These are phyloP conservation scores for Beauveria sp. DNA, from an alignment of 2,329 filamentous ascomycete species.

Conservation along the genomic window DNA sequence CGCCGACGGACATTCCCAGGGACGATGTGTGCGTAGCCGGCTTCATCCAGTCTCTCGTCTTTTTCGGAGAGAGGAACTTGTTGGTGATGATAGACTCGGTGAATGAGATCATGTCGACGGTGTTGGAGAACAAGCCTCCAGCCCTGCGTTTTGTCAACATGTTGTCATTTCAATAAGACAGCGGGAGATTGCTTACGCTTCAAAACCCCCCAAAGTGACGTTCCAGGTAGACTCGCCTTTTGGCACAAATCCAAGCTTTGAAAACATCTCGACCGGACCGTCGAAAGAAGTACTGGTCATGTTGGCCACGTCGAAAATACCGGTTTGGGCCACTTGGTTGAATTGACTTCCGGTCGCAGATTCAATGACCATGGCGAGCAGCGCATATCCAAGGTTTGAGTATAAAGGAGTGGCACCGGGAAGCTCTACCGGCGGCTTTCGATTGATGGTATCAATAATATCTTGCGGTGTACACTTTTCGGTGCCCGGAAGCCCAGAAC, in stretches of 20 bases:
- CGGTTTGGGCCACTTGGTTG: conserved; percentile 28
- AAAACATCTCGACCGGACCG: conserved; percentile 21
- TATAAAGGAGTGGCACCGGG: conserved; percentile 40
- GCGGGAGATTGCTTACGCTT: conserved; percentile 21
- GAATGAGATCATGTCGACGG: conserved; percentile 33
- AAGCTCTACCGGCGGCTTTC: conserved; percentile 29
- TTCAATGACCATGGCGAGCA: conserved; percentile 39
- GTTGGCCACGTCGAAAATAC: conserved; percentile 33
- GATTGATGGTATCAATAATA: conserved; percentile 20
- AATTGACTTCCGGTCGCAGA: conserved; percentile 32
- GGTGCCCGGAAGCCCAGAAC: conserved; percentile 28
- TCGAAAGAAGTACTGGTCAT: conserved; percentile 33
- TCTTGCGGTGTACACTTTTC: conserved; percentile 23
- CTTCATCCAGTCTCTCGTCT: conserved; percentile 39
- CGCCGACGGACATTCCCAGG: conserved; percentile 31
- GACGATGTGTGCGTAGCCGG: conserved; percentile 30
- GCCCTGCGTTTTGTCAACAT: conserved; percentile 18
- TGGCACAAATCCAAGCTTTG: conserved; percentile 27
- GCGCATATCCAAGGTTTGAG: conserved; percentile 37
- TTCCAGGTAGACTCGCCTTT: conserved; percentile 27
- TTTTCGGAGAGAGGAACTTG: conserved; percentile 29
- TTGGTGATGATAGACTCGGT: conserved; percentile 33
- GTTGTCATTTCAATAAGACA: neutral
- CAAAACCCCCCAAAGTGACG: conserved; percentile 24
- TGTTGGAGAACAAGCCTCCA: conserved; percentile 34